Evolutionary conservation across 768 basidiomycete species (phyloP), one percentile per base, ranked within the genome.

Genomic region (Erythrobasidium yunnanense): DNA sequence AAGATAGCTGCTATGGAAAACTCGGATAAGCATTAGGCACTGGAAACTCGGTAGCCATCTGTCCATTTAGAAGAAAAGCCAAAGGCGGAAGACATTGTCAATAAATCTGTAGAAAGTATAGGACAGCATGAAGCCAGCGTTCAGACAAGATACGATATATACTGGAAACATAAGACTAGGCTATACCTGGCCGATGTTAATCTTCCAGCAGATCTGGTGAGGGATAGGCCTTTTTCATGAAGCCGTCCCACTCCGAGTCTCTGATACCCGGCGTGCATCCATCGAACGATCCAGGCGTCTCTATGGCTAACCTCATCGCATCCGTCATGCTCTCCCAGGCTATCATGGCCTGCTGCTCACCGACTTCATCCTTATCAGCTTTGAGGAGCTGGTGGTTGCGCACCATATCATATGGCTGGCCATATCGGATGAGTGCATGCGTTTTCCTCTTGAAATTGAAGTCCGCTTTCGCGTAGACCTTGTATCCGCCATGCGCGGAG

Each of bases 1-100:
- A 63, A 63, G 47, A 38, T 63, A 17, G 60, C 46, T 3, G 60
- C 60, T 17, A 63, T 63, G 60, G 32, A 51, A 25, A 63, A 63
- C 60, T n/a, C n/a, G n/a, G n/a, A n/a, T n/a, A n/a, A 51, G 23
- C 47, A 49, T 50, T 34, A 63, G 52, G 49, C 60, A 63, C 49
- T 63, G 54, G 34, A 27, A 22, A 25, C 13, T 8, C 54, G 8
- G 23, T 11, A 55, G 25, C 38, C 11, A 11, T 11, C 11, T 42
- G 38, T 42, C 38, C 38, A 42, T 42, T 42, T n/a, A n/a, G n/a
- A n/a, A n/a, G n/a, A n/a, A n/a, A n/a, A n/a, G n/a, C n/a, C n/a
- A n/a, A n/a, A n/a, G n/a, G n/a, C n/a, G n/a, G n/a, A n/a, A n/a
- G n/a, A n/a, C n/a, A n/a, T n/a, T n/a, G n/a, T n/a, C n/a, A n/a